These are phyloP conservation scores for Wickerhamomyces chaumierensis DNA, from an alignment of 805 yeast species.

Conservation along the genomic window DNA sequence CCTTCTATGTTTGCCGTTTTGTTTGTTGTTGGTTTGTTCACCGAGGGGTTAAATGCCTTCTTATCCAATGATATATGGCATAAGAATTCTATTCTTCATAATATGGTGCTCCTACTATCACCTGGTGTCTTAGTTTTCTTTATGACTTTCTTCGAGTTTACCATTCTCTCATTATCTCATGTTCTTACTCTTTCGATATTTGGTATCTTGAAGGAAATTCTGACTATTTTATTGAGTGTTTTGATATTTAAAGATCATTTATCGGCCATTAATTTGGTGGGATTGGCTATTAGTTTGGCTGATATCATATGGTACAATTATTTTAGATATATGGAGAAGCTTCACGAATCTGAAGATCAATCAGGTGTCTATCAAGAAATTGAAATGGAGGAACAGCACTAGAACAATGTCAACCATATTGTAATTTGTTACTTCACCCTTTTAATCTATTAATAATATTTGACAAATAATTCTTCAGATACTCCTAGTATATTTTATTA, in stretches of 20 bases:
- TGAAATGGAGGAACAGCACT: background rate
- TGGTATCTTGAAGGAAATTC: conserved; percentile 85
- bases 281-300: conserved; percentile 59
- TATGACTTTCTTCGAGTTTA: conserved; percentile 84
- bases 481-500: too few relatives aligned
- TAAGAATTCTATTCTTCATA: conserved; percentile 41
- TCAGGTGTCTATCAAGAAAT: background rate
- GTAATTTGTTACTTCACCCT: too few relatives aligned
- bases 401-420: too few relatives aligned
- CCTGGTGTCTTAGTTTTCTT: conserved; percentile 86
- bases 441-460: too few relatives aligned
- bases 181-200: conserved; percentile 82
- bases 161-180: conserved; percentile 68
- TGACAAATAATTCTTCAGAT: too few relatives aligned
- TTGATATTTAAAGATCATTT: conserved; percentile 67
- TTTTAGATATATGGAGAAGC: conserved; percentile 32
- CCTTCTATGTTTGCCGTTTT: conserved; percentile 71
- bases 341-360: conserved; percentile 4
- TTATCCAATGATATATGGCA: conserved; percentile 50
- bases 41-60: conserved; percentile 61
- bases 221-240: conserved; percentile 63
- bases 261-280: conserved; percentile 56
- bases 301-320: conserved; percentile 82
- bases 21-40: conserved; percentile 45
- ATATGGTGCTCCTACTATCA: conserved; percentile 47